Conservation (phyloP, 345 rosid species). For the Bruguiera sexangula region DNA sequence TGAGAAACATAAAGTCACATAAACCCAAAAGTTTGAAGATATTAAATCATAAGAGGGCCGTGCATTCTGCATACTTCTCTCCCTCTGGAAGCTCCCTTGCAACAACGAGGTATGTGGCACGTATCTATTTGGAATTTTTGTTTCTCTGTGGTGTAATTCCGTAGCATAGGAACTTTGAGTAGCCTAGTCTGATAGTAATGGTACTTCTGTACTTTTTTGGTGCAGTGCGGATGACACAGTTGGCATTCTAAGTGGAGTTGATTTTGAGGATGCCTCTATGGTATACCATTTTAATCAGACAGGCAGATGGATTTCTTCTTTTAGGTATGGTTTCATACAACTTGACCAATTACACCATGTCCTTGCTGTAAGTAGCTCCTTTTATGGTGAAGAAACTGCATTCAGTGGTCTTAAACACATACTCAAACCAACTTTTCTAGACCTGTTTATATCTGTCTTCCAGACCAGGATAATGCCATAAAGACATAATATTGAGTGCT, state of each 20-base stretch:
- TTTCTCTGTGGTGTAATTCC: not conserved
- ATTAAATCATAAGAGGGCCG: constrained; percentile 49
- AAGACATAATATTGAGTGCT: too few species aligned
- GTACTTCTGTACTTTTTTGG: not conserved
- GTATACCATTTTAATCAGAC: constrained; percentile 59
- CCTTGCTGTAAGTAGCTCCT: too few species aligned
- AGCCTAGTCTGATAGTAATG: not conserved
- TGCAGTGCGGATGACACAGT: constrained; percentile 57
- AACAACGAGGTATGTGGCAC: constrained; percentile 55
- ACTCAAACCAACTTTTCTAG: not conserved
- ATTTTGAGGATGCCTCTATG: constrained; percentile 43
- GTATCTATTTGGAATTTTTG: not conserved
- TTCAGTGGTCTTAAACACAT: not conserved
- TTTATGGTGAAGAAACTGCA: not conserved
- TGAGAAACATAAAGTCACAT: constrained; percentile 45
- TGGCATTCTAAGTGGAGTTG: constrained; percentile 51
- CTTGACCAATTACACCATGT: not conserved
- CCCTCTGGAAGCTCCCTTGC: constrained; percentile 72
- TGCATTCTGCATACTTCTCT: constrained; percentile 86
- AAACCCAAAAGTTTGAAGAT: constrained; percentile 39
- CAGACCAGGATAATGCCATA: too few species aligned
- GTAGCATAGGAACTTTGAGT: not conserved
- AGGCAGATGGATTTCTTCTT: constrained; percentile 61
- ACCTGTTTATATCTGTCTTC: too few species aligned
- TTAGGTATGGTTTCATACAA: constrained; percentile 46